phyloP scores from a whole-genome alignment of 768 basidiomycete genomes.

The Chalciporus piperatus region DNA sequence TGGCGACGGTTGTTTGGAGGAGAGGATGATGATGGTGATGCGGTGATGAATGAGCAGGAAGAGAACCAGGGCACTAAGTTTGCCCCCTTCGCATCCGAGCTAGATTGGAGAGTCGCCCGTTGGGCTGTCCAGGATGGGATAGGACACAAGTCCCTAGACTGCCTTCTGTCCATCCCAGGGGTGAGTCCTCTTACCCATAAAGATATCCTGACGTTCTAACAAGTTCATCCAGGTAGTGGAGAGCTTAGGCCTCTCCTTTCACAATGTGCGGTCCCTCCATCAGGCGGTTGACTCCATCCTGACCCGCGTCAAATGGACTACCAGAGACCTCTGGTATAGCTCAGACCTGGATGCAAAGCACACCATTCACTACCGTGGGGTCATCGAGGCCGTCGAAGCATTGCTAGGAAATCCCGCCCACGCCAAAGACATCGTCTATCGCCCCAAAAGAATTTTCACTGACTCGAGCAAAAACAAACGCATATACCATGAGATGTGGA shows the following conservation, averaged over 20 bases:
- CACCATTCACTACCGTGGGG: neutral
- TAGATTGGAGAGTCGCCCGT: neutral
- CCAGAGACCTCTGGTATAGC: neutral
- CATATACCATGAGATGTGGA: too few relatives aligned
- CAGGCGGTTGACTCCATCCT: neutral
- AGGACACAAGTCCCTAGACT: neutral
- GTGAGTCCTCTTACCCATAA: neutral
- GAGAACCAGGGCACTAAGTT: neutral
- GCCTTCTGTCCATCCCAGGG: neutral
- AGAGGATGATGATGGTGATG: neutral
- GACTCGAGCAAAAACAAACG: too few relatives aligned
- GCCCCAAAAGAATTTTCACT: too few relatives aligned
- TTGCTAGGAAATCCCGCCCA: too few relatives aligned
- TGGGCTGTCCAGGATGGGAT: neutral
- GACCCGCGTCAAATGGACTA: neutral
- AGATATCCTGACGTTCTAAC: neutral
- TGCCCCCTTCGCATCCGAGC: neutral
- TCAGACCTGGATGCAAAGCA: neutral
- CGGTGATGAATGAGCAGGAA: neutral
- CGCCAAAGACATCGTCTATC: too few relatives aligned
- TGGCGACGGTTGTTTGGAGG: neutral
- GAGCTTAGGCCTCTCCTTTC: neutral
- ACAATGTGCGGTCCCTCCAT: neutral
- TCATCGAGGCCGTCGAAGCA: too few relatives aligned
- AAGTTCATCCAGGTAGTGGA: neutral